These are phyloP conservation scores for Cicer cuneatum DNA, from an alignment of 306 rosid genomes.

Conservation along the genomic window DNA sequence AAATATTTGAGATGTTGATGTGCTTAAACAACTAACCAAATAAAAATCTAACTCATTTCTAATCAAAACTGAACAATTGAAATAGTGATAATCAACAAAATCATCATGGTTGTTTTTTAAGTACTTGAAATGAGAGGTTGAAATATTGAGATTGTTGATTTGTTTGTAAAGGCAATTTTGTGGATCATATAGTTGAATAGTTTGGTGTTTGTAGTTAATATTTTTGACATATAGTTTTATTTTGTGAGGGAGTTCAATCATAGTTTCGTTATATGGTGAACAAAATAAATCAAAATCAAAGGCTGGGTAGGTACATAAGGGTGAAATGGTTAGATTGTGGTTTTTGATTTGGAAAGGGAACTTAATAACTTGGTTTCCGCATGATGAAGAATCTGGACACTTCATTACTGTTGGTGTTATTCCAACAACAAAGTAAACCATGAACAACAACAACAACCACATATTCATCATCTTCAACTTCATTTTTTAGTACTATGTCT, in stretches of 20 bases:
- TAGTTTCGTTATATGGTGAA: not conserved
- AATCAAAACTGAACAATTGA: conserved; percentile 44
- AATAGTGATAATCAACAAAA: not conserved
- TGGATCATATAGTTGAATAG: conserved; percentile 34
- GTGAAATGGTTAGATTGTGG: not conserved
- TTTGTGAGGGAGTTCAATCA: conserved; percentile 48
- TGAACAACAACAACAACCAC: not conserved
- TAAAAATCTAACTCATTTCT: accelerated
- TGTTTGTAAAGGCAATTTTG: conserved; percentile 21
- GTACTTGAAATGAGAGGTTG: conserved; percentile 42
- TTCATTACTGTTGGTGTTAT: not conserved
- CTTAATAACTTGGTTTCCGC: not conserved
- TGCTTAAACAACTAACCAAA: not conserved
- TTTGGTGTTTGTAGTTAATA: conserved; percentile 48
- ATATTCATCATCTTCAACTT: too few species aligned
- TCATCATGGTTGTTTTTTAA: not conserved
- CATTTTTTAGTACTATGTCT: too few species aligned
- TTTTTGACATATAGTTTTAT: conserved; percentile 36
- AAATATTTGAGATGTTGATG: conserved; percentile 1
- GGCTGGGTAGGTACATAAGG: conserved; percentile 41
- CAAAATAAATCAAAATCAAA: conserved; percentile 62
- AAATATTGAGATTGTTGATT: conserved; percentile 12
- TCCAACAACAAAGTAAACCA: not conserved
- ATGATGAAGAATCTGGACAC: not conserved
- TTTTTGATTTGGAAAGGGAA: conserved; percentile 26